Base-by-base conservation (phyloP, 169 alveolate genomes). In the Eimeria praecox region DNA sequence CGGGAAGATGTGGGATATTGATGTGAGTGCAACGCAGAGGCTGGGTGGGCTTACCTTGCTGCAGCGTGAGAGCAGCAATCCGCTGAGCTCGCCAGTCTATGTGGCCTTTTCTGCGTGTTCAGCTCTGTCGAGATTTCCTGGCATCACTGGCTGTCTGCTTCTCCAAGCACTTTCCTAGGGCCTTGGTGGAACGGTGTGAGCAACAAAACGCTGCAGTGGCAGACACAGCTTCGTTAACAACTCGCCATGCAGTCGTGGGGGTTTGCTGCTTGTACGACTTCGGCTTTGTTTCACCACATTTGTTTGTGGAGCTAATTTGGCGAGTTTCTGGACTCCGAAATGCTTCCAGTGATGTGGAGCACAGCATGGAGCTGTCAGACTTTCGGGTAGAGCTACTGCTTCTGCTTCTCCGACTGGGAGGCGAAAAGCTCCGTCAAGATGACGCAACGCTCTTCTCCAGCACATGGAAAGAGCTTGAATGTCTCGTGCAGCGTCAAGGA, bases 321-420 rank as follows among this genome's bases (percentile, higher is more conserved):
- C 77, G 78, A 30, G 71, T 64, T 42, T 33, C 94, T 52, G 85
- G 94, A 16, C 33, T 44, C 62, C 44, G 85, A 16, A 56, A 2
- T 16, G 85, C n/a, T 44, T 20, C 83, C n/a, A 66, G 35, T 40
- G 69, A 20, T 14, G 33, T 62, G 44, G 64, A 42, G 44, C 52
- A 35, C 42, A 66, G 27, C 10, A 24, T 30, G 73, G 95, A 24
- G 20, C 87, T 82, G 2, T 18, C 88, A 14, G 96, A 93, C 33
- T 93, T 93, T 33, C 96, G 90, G n/a, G 78, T 93, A 22, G 96
- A 93, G 77, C 75, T 87, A 38, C 59, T 93, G 66, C 64, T 93
- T 71, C 73, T 93, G 93, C 86, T 82, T 1, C 93, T 93, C 24
- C 92, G 96, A 54, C 49, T 93, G 88, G 96, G 93, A 54, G 96